Evolutionary conservation across 1,139 yeast genomes (phyloP), one percentile per base, ranked within the genome.

Genomic region (Zygosaccharomyces pseudobailii): DNA sequence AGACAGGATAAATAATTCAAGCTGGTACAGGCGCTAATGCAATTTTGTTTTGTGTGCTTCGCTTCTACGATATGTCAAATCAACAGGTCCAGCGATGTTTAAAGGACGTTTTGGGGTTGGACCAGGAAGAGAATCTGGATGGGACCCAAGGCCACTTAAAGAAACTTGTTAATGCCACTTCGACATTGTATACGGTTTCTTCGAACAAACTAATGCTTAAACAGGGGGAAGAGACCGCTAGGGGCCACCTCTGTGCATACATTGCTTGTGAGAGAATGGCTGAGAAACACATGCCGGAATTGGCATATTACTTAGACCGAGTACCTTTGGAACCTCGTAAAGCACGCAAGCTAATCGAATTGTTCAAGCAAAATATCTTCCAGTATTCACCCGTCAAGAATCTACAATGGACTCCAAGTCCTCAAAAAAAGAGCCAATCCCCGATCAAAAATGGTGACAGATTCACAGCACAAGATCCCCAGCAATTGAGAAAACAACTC

Each of bases 231-330:
- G 89, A 84, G 54, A 70, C 76, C 2, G 87, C 86, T 1, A 68
- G 90, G 40, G 75, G 75, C 50, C 89, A 84, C 58, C 62, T 84
- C 13, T 80, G 87, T 62, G 85, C 87, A 2, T 78, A 70, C 51
- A 63, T 83, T 27, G 82, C 86, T 0, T 74, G 76, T 9, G 83
- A 80, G 50, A 72, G 72, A 54, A 73, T 77, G 42, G 68, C 68
- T 21, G 66, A 69, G n/a, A 65, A 64, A 34, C 67, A 70, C 10
- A 65, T 79, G 8, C 78, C 82, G 0, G 71, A 68, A 4, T 80
- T 85, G 1, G 67, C 70, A 19, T 55, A 55, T 43, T 56, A 55
- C 40, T 48, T 70, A 20, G 72, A 70, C 37, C 73, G 72, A 51
- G 75, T 84, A 7, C 90, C 92, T 0, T 63, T 82, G 3, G 84